Percentiles rank a stretch among this genome's conserved stretches.
These are phyloP conservation scores for Skeletonema potamos DNA, from an alignment of 108 stramenopile genomes.

Conservation along the genomic window DNA sequence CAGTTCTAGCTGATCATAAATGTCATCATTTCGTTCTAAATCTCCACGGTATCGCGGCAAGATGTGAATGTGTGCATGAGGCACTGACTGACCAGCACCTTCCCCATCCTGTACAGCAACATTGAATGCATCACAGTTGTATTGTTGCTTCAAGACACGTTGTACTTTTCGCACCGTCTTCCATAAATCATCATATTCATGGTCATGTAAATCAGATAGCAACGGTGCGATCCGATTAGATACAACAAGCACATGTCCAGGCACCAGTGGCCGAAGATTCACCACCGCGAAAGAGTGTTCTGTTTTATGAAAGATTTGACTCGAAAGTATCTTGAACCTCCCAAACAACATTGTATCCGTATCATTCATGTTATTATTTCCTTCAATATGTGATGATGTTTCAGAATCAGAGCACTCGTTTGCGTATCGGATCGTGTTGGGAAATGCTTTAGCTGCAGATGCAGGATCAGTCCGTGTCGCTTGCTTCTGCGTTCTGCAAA, in stretches of 20 bases:
- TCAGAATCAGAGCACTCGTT: neutral
- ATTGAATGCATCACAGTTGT: slow-evolving; percentile 72
- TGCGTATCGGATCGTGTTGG: neutral
- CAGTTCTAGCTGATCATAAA: slow-evolving; percentile 78
- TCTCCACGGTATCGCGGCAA: slow-evolving; percentile 72
- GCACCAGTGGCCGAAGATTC: slow-evolving; percentile 88
- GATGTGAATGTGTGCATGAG: slow-evolving; percentile 92
- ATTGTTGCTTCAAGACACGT: slow-evolving; percentile 49
- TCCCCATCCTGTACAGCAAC: slow-evolving; percentile 90
- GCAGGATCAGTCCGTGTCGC: neutral
- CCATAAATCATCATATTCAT: slow-evolving; percentile 84
- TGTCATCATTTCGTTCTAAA: slow-evolving; percentile 82
- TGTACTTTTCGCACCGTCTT: slow-evolving; percentile 73
- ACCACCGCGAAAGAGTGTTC: slow-evolving; percentile 65
- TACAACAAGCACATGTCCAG: slow-evolving; percentile 86
- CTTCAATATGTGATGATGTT: neutral
- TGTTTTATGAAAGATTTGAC: slow-evolving; percentile 66
- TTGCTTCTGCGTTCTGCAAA: neutral
- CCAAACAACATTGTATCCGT: slow-evolving; percentile 51
- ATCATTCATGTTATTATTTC: neutral
- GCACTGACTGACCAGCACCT: slow-evolving; percentile 84
- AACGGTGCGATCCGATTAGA: slow-evolving; percentile 56
- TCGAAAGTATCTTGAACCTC: slow-evolving; percentile 65
- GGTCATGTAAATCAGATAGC: slow-evolving; percentile 65
- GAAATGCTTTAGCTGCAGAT: neutral